A percentile compares a stretch with the other conserved stretches of the same genome.
These are phyloP conservation scores for Cylindrotheca fusiformis DNA, from an alignment of 108 stramenopile genomes.

Conservation along the genomic window DNA sequence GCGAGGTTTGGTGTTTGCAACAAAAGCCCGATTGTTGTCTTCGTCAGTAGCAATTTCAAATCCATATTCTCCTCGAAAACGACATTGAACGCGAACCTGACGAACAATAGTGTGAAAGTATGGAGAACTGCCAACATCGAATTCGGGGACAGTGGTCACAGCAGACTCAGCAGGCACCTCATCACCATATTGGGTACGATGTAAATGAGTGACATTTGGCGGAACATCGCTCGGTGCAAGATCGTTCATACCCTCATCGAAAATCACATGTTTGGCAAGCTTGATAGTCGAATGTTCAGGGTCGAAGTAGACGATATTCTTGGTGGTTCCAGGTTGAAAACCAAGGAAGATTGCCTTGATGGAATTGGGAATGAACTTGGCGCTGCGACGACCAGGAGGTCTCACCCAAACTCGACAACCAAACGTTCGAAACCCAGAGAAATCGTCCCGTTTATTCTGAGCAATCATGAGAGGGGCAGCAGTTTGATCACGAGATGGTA, in stretches of 20 bases:
- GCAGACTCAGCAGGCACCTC: too few species aligned
- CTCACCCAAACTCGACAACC: too few species aligned
- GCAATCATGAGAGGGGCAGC: background rate
- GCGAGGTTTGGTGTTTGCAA: background rate
- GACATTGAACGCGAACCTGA: too few species aligned
- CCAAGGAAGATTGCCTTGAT: too few species aligned
- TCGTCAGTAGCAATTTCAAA: background rate
- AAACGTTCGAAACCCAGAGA: conserved; percentile 40
- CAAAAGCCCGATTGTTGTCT: background rate
- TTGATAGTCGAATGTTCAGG: conserved; percentile 14
- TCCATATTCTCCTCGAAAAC: too few species aligned
- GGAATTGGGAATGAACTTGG: conserved; percentile 18
- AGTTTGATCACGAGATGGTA: conserved; percentile 8
- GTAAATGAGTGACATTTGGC: conserved; percentile 19
- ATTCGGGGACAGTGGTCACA: too few species aligned
- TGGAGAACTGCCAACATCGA: too few species aligned
- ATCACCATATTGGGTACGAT: background rate
- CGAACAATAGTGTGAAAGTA: too few species aligned
- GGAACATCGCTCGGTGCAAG: conserved; percentile 14
- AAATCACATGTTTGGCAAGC: conserved; percentile 28
- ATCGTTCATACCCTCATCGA: conserved; percentile 49
- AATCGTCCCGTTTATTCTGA: too few species aligned
- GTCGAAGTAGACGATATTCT: conserved; percentile 25
- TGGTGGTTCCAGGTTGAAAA: conserved; percentile 19
- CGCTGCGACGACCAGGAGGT: conserved; percentile 14